A percentile compares a stretch with the other conserved stretches of the same genome.
Evolutionary conservation across 345 rosid genomes (phyloP).

Genomic region (Gynandropsis gynandra): DNA sequence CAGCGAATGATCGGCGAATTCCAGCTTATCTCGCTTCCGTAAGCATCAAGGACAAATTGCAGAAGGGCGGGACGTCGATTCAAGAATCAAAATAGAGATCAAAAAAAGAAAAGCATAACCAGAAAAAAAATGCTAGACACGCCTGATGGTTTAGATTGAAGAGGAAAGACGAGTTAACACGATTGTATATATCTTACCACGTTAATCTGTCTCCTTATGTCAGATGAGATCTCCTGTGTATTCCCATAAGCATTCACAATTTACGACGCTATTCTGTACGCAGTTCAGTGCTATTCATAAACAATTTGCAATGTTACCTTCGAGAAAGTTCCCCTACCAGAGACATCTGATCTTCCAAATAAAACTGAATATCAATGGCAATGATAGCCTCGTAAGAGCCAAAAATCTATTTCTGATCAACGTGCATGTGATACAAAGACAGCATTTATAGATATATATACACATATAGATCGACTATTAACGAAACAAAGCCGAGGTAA

Average conservation of each 20-base stretch:
- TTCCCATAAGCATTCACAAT: slow-evolving; percentile 94
- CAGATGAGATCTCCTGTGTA: slow-evolving; percentile 98
- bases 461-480: neutral
- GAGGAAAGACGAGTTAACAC: slow-evolving; percentile 95
- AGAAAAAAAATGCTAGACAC: slow-evolving; percentile 23
- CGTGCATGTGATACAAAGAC: no score
- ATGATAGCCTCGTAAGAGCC: no score
- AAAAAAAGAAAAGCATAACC: no score
- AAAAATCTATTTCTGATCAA: no score
- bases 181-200: slow-evolving; percentile 97
- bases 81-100: no score
- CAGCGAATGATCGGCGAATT: slow-evolving; percentile 95
- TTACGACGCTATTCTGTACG: slow-evolving; percentile 85
- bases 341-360: slow-evolving; percentile 92
- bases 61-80: slow-evolving; percentile 14
- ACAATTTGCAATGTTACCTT: slow-evolving; percentile 42
- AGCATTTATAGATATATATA: neutral
- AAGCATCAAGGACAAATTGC: slow-evolving; percentile 99
- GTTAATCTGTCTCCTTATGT: slow-evolving; percentile 95
- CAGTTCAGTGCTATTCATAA: neutral
- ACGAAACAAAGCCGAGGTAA: no score
- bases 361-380: slow-evolving; percentile 45
- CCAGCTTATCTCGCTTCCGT: slow-evolving; percentile 94
- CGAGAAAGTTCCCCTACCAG: slow-evolving; percentile 99
- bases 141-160: slow-evolving; percentile 98